A percentile compares a stretch with the other conserved stretches of the same genome.
These are phyloP conservation scores for Papiliotrema fonsecae DNA, from an alignment of 1,284 basidiomycete genomes.

Conservation along the genomic window DNA sequence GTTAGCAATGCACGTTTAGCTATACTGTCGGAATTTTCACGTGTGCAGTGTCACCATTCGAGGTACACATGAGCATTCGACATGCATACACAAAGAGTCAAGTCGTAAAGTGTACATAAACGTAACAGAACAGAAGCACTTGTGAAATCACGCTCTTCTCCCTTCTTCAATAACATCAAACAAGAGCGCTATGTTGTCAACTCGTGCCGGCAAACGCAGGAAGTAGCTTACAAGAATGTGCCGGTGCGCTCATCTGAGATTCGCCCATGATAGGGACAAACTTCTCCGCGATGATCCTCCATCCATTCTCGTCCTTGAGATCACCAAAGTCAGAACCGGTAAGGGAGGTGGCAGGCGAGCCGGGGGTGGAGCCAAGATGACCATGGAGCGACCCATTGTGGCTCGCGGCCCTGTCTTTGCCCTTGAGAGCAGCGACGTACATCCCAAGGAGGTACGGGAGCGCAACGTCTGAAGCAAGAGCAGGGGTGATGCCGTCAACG, in stretches of 20 bases:
- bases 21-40: too few species aligned
- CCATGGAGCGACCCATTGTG: background rate
- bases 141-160: background rate
- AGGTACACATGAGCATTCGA: too few species aligned
- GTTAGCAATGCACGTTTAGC: too few species aligned
- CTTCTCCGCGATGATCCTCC: constrained; percentile 5
- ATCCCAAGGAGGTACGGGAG: constrained; percentile 11
- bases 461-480: constrained; percentile 3
- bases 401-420: background rate
- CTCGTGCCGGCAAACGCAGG: background rate
- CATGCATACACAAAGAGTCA: too few species aligned
- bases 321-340: background rate
- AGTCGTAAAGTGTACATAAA: too few species aligned
- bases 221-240: constrained; percentile 1
- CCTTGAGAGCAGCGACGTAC: constrained; percentile 9
- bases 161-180: background rate
- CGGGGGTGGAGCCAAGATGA: background rate
- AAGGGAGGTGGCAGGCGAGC: background rate
- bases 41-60: too few species aligned
- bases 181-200: background rate
- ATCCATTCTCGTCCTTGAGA: background rate
- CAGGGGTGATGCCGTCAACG: constrained; percentile 3
- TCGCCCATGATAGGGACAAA: constrained; percentile 5
- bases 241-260: background rate
- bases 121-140: too few species aligned